Evolutionary conservation across 805 yeast genomes (phyloP).

Genomic region (Candida qinlingensis): DNA sequence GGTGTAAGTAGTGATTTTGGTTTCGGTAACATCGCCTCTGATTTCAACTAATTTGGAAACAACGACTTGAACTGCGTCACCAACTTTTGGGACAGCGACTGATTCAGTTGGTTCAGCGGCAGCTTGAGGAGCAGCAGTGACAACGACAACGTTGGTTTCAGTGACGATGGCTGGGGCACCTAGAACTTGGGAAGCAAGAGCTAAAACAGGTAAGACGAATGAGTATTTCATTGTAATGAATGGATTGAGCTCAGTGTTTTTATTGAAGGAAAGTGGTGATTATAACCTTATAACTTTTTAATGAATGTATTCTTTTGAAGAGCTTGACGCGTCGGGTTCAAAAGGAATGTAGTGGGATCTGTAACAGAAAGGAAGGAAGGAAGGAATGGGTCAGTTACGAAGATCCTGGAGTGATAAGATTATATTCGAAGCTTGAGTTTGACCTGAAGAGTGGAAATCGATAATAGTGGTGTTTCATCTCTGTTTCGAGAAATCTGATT

Average conservation of each 20-base stretch:
- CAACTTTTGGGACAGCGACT: slow-evolving; percentile 19
- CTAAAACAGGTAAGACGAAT: slow-evolving; percentile 19
- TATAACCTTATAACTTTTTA: slow-evolving; percentile 1
- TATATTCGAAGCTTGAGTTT: background rate
- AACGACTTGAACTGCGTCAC: slow-evolving; percentile 19
- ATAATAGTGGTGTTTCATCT: background rate
- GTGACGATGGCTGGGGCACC: slow-evolving; percentile 27
- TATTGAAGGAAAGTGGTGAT: background rate
- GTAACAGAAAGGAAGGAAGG: background rate
- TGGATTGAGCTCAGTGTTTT: background rate
- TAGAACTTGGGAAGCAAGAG: slow-evolving; percentile 20
- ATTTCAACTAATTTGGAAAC: slow-evolving; percentile 22
- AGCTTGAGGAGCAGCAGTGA: slow-evolving; percentile 20
- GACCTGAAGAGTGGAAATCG: background rate
- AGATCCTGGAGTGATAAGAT: background rate
- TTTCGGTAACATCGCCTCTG: slow-evolving; percentile 18
- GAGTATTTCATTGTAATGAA: slow-evolving; percentile 20
- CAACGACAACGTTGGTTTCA: slow-evolving; percentile 22
- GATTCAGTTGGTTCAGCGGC: slow-evolving; percentile 12
- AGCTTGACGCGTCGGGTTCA: slow-evolving; percentile 2
- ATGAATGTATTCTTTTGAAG: background rate
- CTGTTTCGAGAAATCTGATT: background rate
- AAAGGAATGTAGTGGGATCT: background rate
- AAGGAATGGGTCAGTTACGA: background rate
- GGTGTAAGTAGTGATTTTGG: slow-evolving; percentile 20